These are phyloP conservation scores for Quaeritorhiza haematococci DNA, from an alignment of 371 early-diverging fungal genomes.

Conservation along the genomic window DNA sequence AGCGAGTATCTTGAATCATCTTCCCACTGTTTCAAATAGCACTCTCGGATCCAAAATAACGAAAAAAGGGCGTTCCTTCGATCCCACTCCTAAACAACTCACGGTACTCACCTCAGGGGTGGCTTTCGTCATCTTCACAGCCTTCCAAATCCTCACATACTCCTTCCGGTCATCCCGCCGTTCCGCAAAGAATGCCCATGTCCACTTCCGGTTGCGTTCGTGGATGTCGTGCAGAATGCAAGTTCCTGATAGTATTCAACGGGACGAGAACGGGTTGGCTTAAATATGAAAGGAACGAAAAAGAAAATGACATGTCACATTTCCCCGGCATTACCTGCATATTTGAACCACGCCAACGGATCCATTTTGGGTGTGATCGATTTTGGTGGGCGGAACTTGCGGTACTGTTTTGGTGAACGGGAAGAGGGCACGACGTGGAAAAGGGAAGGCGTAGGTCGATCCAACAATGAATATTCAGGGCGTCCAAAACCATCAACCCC, in stretches of 20 bases:
- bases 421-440: background rate
- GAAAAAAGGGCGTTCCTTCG: conserved; percentile 2
- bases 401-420: conserved; percentile 57
- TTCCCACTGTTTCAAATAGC: conserved; percentile 18
- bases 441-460: background rate
- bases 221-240: conserved; percentile 82
- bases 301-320: no score
- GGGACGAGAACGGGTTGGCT: no score
- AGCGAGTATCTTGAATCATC: background rate
- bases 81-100: background rate
- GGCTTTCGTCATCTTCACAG: conserved; percentile 49
- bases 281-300: no score
- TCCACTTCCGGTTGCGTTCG: conserved; percentile 76
- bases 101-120: conserved; percentile 9
- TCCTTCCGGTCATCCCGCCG: conserved; percentile 77
- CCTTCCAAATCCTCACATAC: conserved; percentile 76
- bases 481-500: background rate
- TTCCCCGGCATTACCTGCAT: conserved; percentile 80
- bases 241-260: conserved; percentile 40
- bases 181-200: conserved; percentile 79
- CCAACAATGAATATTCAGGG: background rate
- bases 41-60: no score
- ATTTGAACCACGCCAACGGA: conserved; percentile 81
- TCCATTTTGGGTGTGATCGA: conserved; percentile 70
- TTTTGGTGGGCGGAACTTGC: conserved; percentile 73